Evolutionary conservation across 2,329 filamentous ascomycete genomes (phyloP), one percentile per base, ranked within the genome.

Genomic region (Arachnomyces sp.): DNA sequence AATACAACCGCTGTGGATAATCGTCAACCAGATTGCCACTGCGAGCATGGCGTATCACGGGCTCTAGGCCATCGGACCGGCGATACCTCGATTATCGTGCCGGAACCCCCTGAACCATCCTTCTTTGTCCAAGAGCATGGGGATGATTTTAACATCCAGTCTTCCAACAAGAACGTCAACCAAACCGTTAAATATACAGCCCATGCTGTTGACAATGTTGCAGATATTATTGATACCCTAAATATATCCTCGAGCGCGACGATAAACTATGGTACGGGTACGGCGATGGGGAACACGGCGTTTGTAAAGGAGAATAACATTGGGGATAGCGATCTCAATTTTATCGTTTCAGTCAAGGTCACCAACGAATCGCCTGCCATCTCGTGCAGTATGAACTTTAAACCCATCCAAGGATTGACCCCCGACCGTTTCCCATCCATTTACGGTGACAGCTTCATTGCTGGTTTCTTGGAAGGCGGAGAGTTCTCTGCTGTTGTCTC

Each of bases 171-270:
- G 31, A 43, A 41, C 8, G 29, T 55, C 12, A 57, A 52, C 36
- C 55, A 57, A 38, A 57, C 49, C 28, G 55, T 59, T 9, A 57
- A 54, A 14, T 56, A 54, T 38, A 56, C 50, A 8, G 56, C 54
- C 4, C 46, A 52, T 4, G 51, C 52, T 4, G 57, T 59, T 13
- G 56, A 60, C 42, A 60, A 60, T 39, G 49, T 58, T 7, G 59
- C 54, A 34, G 62, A 65, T 34, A 59, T 65, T 37, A 60, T 61
- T 41, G 59, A 64, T 42, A 55, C 58, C 3, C 54, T 64, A 34
- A 65, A 64, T 45, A 62, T 65, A 18, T 61, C 59, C 1, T 57
- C 59, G 3, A 57, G 57, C 7, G 53, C 57, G 41, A 58, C 58
- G 3, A 64, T 65, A 36, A 64, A 61, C 39, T 59, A 61, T 40